Percentiles rank a stretch among this genome's conserved stretches.
Conservation (phyloP, 176 grass and related monocot genomes). For the Paspalum vaginatum region DNA sequence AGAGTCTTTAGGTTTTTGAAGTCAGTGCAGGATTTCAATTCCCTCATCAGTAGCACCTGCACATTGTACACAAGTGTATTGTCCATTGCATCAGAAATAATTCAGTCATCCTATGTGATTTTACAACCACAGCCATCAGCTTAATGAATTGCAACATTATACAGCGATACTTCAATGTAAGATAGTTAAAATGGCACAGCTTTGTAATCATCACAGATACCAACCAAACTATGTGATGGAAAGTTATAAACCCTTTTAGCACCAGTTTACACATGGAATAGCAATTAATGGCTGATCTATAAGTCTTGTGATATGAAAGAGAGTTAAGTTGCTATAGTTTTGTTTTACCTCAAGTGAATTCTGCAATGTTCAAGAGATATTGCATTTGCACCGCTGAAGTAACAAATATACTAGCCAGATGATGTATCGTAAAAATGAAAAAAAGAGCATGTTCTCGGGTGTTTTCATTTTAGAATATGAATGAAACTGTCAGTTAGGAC, state of each 20-base stretch:
- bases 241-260: neutral
- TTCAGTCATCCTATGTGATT: neutral
- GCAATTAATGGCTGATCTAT: neutral
- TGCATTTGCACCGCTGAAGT: neutral
- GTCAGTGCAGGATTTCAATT: constrained; percentile 13
- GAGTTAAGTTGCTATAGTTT: neutral
- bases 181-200: neutral
- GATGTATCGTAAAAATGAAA: neutral
- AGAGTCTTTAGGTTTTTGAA: constrained; percentile 44
- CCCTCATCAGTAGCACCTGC: constrained; percentile 33
- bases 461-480: neutral
- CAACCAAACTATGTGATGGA: neutral
- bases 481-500: too few species aligned
- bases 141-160: neutral
- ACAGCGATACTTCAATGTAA: neutral
- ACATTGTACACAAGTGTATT: constrained; percentile 2
- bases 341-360: neutral
- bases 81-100: constrained; percentile 1
- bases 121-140: neutral
- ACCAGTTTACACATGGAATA: neutral
- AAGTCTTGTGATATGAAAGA: neutral
- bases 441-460: neutral
- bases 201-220: neutral
- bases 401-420: neutral
- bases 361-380: neutral